Conservation (phyloP, 306 rosid species). For the Urtica urens region DNA sequence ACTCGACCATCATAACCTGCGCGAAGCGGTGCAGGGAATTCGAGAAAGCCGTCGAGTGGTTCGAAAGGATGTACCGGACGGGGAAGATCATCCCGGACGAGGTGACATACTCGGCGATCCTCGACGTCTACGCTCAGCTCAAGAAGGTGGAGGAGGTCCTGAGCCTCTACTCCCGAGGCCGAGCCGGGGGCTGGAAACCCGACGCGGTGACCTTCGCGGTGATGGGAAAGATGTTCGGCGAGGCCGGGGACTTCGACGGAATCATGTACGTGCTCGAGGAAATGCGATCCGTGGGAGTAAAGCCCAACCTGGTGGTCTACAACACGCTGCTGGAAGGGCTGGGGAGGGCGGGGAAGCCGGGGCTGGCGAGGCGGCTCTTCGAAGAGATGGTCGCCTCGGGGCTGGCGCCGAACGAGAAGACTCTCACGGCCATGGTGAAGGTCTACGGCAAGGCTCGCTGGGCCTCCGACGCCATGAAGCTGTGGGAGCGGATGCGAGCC, state of each 20-base stretch:
- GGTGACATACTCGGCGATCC: slow-evolving; percentile 81
- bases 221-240: slow-evolving; percentile 92
- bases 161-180: slow-evolving; percentile 74
- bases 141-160: slow-evolving; percentile 81
- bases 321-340: slow-evolving; percentile 86
- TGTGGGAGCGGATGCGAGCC: slow-evolving; percentile 70
- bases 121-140: slow-evolving; percentile 80
- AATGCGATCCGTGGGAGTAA: slow-evolving; percentile 65
- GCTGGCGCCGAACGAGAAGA: slow-evolving; percentile 65
- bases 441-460: slow-evolving; percentile 92
- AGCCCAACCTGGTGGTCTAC: slow-evolving; percentile 78
- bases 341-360: slow-evolving; percentile 97
- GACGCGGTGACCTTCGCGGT: slow-evolving; percentile 66
- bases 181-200: slow-evolving; percentile 93
- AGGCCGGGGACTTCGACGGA: slow-evolving; percentile 88
- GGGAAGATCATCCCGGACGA: slow-evolving; percentile 95
- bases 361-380: slow-evolving; percentile 70
- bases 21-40: slow-evolving; percentile 58
- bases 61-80: slow-evolving; percentile 86
- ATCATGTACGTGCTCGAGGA: slow-evolving; percentile 76
- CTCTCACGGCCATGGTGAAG: slow-evolving; percentile 70
- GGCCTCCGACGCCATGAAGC: slow-evolving; percentile 67
- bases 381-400: slow-evolving; percentile 76
- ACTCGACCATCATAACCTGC: slow-evolving; percentile 73
- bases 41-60: slow-evolving; percentile 85